Percentiles rank a stretch among this genome's conserved stretches.
These are phyloP conservation scores for Podospora pseudocomata DNA, from an alignment of 495 filamentous ascomycete genomes.

Conservation along the genomic window DNA sequence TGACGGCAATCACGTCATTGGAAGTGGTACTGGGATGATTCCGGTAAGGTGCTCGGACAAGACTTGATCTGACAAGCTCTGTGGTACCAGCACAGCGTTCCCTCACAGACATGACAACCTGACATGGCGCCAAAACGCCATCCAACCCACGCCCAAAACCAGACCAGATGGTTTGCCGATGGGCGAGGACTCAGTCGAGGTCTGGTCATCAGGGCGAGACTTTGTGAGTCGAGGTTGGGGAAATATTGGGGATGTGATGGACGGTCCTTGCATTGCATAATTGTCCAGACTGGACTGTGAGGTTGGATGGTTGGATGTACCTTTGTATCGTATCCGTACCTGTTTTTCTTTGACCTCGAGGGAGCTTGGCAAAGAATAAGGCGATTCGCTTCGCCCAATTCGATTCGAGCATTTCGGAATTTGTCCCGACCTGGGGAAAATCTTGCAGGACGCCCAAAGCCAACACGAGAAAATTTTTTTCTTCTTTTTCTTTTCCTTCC, in stretches of 20 bases:
- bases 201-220: neutral
- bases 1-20: slow-evolving; percentile 7
- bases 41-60: neutral
- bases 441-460: neutral
- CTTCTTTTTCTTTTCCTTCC: neutral
- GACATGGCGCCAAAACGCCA: neutral
- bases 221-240: neutral
- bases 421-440: neutral
- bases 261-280: slow-evolving; percentile 4
- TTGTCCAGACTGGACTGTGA: neutral
- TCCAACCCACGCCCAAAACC: neutral
- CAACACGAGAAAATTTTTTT: slow-evolving; percentile 1
- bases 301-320: neutral
- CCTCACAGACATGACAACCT: neutral
- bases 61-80: neutral
- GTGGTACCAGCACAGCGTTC: neutral
- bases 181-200: neutral
- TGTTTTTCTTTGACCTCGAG: too few relatives aligned
- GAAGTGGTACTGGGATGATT: neutral
- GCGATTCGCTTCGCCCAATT: neutral
- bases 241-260: slow-evolving; percentile 6
- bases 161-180: neutral
- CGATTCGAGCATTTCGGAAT: neutral
- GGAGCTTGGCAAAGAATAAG: neutral
- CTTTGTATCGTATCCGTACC: neutral